Evolutionary conservation across 441 rosid species (phyloP).

Genomic region (Adansonia rubrostipa): DNA sequence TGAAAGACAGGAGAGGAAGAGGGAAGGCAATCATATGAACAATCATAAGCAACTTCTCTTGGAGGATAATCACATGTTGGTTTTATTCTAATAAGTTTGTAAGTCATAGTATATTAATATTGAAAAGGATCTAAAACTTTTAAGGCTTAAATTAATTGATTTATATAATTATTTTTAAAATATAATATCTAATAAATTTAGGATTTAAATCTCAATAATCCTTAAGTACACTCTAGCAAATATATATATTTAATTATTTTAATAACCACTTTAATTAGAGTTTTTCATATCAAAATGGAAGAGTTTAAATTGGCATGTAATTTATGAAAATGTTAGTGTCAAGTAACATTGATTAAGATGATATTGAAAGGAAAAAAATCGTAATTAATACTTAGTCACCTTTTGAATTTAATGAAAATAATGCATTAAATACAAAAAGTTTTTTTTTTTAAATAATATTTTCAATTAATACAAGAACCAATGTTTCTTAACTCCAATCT

Average conservation of each 20-base stretch:
- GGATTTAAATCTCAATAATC: too few species aligned
- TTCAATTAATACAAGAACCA: too few species aligned
- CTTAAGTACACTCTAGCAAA: not conserved
- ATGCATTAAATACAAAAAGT: not conserved
- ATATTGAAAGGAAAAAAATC: too few species aligned
- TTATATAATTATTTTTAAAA: too few species aligned
- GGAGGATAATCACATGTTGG: not conserved
- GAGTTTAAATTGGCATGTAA: not conserved
- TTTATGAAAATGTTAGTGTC: not conserved
- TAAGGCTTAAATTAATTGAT: too few species aligned
- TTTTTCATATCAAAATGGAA: not conserved
- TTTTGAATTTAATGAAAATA: not conserved
- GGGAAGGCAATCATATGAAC: not conserved
- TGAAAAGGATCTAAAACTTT: not conserved
- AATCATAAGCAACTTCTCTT: not conserved
- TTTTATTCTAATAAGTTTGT: not conserved
- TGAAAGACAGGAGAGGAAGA: not conserved
- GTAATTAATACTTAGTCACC: not conserved
- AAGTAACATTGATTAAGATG: not conserved
- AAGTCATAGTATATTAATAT: not conserved
- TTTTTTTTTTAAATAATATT: too few species aligned
- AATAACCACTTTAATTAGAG: not conserved
- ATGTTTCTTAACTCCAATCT: not conserved
- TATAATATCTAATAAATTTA: too few species aligned
- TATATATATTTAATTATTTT: not conserved